Evolutionary conservation across 331 rosid genomes (phyloP).

Genomic region (Malus hybrid): DNA sequence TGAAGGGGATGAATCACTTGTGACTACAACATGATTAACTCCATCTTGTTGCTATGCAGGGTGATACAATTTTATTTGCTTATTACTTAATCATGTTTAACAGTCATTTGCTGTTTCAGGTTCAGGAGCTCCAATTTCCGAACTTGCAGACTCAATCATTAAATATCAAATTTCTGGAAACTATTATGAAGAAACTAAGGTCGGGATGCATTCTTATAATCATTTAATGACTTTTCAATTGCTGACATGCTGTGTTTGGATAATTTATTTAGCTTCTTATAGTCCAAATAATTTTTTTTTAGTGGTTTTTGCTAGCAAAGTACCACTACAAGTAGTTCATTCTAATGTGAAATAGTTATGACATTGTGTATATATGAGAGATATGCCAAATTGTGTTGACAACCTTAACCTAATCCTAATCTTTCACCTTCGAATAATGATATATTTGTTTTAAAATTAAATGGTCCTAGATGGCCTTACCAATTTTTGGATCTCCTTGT

Average conservation of each 20-base stretch:
- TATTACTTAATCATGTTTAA: slow-evolving; percentile 9
- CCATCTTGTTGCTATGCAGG: not conserved
- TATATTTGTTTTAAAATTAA: not conserved
- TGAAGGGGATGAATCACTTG: not conserved
- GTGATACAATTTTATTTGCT: slow-evolving; percentile 9
- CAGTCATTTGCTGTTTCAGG: slow-evolving; percentile 46
- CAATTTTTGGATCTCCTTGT: not conserved
- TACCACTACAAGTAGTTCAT: not conserved
- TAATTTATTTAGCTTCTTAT: not conserved
- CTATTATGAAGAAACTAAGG: slow-evolving; percentile 44
- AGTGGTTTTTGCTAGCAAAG: not conserved
- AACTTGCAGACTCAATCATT: slow-evolving; percentile 64
- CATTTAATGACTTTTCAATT: not conserved
- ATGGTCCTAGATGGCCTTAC: not conserved
- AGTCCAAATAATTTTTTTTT: not conserved
- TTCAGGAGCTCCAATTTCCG: slow-evolving; percentile 52
- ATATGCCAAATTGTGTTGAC: not conserved
- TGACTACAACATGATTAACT: not conserved
- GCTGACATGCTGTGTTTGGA: not conserved
- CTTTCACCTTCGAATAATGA: not conserved
- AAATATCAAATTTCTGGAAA: slow-evolving; percentile 46
- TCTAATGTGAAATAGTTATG: not conserved
- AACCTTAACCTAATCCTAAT: not conserved
- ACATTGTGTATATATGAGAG: not conserved
- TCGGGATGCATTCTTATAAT: slow-evolving; percentile 16